A percentile compares a stretch with the other conserved stretches of the same genome.
Conservation (phyloP, 192 early-diverging fungal species). For the Mortierella claussenii region DNA sequence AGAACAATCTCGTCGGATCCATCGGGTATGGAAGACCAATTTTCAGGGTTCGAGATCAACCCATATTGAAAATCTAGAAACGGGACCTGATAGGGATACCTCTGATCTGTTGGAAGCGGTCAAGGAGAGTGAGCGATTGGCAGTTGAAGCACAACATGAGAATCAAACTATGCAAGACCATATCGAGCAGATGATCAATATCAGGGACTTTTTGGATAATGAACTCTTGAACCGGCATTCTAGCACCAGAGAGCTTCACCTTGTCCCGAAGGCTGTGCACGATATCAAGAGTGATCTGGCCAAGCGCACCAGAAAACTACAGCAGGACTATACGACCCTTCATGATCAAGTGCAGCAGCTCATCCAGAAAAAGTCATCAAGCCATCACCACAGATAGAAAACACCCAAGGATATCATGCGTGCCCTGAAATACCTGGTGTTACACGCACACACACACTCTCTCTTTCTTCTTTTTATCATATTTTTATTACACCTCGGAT, state of each 20-base stretch:
- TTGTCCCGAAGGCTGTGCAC: constrained; percentile 16
- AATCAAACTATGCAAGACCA: constrained; percentile 1
- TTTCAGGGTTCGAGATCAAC: neutral
- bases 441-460: no score
- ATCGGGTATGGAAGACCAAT: neutral
- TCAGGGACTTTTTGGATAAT: neutral
- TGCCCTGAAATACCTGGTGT: no score
- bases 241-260: constrained; percentile 20
- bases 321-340: constrained; percentile 9
- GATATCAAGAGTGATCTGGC: constrained; percentile 7
- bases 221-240: constrained; percentile 22
- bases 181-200: constrained; percentile 4
- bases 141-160: neutral
- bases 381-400: no score
- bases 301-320: neutral
- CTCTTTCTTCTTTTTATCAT: neutral
- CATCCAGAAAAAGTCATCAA: neutral
- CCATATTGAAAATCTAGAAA: neutral
- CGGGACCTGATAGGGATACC: neutral
- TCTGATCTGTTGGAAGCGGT: constrained; percentile 1
- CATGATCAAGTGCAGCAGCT: constrained; percentile 12
- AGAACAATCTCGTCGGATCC: constrained; percentile 15
- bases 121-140: neutral
- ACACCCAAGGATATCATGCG: no score
- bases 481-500: neutral